Conservation (phyloP, 768 basidiomycete species). For the Daedaleopsis sinensis region DNA sequence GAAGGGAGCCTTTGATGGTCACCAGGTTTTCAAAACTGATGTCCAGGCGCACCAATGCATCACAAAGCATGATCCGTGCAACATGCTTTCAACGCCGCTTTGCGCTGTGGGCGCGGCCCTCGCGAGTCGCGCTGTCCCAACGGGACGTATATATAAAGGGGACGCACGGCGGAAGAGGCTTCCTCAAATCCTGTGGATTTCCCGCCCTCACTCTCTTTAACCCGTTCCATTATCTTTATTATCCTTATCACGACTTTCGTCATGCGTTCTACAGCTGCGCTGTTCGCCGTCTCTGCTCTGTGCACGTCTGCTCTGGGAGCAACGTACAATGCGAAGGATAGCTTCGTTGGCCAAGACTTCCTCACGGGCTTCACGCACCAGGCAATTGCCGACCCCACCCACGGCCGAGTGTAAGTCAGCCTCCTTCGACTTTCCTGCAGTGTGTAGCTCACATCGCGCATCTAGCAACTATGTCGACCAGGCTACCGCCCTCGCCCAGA, state of each 20-base stretch:
- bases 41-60: background rate
- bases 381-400: conserved; percentile 60
- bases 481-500: conserved; percentile 51
- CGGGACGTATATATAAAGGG: conserved; percentile 16
- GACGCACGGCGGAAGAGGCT: background rate
- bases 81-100: too few relatives aligned
- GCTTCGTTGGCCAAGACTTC: conserved; percentile 39
- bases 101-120: background rate
- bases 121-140: conserved; percentile 1
- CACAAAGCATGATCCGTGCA: background rate
- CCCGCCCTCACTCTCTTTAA: conserved; percentile 1
- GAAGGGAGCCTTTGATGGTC: background rate
- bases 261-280: conserved; percentile 23
- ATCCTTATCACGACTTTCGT: background rate
- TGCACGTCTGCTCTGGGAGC: conserved; percentile 24
- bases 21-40: background rate
- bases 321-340: conserved; percentile 26
- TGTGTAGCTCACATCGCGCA: background rate
- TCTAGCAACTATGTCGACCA: conserved; percentile 48
- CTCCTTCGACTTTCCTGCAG: background rate
- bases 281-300: conserved; percentile 21
- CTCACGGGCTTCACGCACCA: conserved; percentile 51
- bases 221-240: background rate
- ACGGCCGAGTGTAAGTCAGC: conserved; percentile 63
- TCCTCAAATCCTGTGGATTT: conserved; percentile 18